Base-by-base conservation (phyloP, 768 basidiomycete genomes). In the Pleurotus platypus region DNA sequence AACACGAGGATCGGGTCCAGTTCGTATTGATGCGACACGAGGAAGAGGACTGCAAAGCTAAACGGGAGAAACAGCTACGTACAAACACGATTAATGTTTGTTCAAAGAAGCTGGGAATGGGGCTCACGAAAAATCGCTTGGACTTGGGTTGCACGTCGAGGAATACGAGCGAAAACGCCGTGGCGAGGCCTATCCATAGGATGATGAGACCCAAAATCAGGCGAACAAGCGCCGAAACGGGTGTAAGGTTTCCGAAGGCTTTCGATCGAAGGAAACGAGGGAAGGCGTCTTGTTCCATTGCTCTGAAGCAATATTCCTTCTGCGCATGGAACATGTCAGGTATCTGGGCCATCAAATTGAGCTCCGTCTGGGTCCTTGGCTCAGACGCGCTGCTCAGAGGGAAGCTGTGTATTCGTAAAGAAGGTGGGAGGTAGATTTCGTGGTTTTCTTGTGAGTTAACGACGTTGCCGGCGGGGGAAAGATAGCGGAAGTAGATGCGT, bases 301-400 rank as follows among this genome's bases (percentile, higher is more conserved):
- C 92, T 46, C 90, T 84, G 81, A 94, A 96, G 68, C 93, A 92
- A 67, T 96, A 97, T 67, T 97, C 94, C 76, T 98, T 98, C 76
- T 98, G 96, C 0, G 87, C 77, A 68, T 98, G 93, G 78, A 97
- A 98, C 77, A 98, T 89, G 69, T 99, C 97, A 12, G 97, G 97
- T 47, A 93, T 83, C 61, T 93, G 87, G 0, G 95, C 96, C 79
- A 96, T 82, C 61, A 90, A 72, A 43, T 78, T 82, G 42, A 85
- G 70, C 71, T 94, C 93, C 22, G 78, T 74, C 66, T 81, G 79
- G 4, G 85, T 76, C 67, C 79, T 83, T 2, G 92, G 92, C 57
- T 93, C 86, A 43, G 85, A 81, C 1, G 79, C 72, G 64, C 86
- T 86, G 64, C 79, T 90, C 55, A 94, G 78, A 2, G 94, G 94